These are phyloP conservation scores for Lactifluus volemus DNA, from an alignment of 768 basidiomycete species.

Conservation along the genomic window DNA sequence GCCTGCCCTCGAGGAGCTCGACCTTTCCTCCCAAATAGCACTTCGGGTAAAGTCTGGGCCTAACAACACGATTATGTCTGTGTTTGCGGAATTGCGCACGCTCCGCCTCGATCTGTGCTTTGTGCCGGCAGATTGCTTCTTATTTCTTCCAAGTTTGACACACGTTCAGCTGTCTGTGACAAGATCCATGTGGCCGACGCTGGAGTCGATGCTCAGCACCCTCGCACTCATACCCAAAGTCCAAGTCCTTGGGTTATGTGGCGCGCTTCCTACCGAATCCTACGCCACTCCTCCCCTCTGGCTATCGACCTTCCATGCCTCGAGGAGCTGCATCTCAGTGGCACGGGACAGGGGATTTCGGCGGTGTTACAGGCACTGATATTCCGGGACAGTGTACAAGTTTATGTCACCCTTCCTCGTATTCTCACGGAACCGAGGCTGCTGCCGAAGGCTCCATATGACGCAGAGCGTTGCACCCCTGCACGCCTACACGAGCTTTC, in stretches of 20 bases:
- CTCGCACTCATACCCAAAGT: neutral
- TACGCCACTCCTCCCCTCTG: neutral
- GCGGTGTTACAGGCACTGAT: neutral
- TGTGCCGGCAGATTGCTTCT: neutral
- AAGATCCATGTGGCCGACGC: neutral
- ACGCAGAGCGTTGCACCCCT: neutral
- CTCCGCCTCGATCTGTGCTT: slow-evolving; percentile 1
- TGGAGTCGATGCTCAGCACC: slow-evolving; percentile 3
- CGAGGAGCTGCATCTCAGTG: neutral
- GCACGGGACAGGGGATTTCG: neutral
- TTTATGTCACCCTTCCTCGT: slow-evolving; percentile 2
- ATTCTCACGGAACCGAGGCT: neutral
- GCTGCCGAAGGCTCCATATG: neutral
- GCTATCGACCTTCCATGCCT: neutral
- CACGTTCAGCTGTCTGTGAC: slow-evolving; percentile 7
- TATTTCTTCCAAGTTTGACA: neutral
- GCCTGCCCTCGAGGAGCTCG: slow-evolving; percentile 8
- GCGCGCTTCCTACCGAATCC: neutral
- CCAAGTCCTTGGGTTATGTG: slow-evolving; percentile 6
- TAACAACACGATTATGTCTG: neutral
- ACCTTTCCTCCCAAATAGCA: slow-evolving; percentile 2
- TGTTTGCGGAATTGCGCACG: neutral
- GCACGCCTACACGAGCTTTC: neutral
- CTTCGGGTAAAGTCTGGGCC: neutral
- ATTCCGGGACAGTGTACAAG: neutral